Evolutionary conservation across 2,329 filamentous ascomycete species (phyloP).

Genomic region (Xylariales sp.): DNA sequence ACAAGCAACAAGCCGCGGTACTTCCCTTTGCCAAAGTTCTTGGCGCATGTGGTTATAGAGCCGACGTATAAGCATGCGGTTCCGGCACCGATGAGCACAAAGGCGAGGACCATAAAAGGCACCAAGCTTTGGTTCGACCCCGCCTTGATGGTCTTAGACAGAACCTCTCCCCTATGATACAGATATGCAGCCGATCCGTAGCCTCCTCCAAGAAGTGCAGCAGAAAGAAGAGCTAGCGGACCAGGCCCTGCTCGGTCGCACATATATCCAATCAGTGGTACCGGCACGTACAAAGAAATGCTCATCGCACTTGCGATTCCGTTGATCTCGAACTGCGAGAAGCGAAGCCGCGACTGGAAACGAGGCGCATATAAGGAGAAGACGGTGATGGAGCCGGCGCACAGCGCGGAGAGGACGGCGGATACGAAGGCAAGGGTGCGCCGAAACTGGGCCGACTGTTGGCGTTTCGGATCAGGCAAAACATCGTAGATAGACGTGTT

Average conservation of each 20-base stretch:
- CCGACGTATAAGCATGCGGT: slow-evolving; percentile 88
- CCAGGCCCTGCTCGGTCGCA: slow-evolving; percentile 86
- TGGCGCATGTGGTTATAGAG: slow-evolving; percentile 91
- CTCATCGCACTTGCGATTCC: slow-evolving; percentile 80
- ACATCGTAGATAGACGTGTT: slow-evolving; percentile 22
- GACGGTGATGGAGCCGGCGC: slow-evolving; percentile 85
- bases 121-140: slow-evolving; percentile 62
- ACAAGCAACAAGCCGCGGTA: slow-evolving; percentile 87
- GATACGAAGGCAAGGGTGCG: slow-evolving; percentile 47
- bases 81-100: slow-evolving; percentile 75
- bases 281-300: slow-evolving; percentile 86
- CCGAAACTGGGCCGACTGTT: slow-evolving; percentile 18
- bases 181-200: slow-evolving; percentile 80
- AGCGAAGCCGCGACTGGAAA: slow-evolving; percentile 81
- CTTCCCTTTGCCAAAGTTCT: slow-evolving; percentile 91
- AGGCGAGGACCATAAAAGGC: slow-evolving; percentile 78
- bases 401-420: slow-evolving; percentile 59
- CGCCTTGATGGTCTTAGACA: slow-evolving; percentile 27
- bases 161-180: slow-evolving; percentile 49
- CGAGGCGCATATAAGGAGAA: slow-evolving; percentile 93
- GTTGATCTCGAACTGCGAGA: slow-evolving; percentile 91
- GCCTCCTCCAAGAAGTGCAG: slow-evolving; percentile 70
- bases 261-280: slow-evolving; percentile 82
- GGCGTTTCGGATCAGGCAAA: slow-evolving; percentile 12
- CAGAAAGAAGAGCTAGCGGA: slow-evolving; percentile 69